A percentile compares a stretch with the other conserved stretches of the same genome.
phyloP scores from a whole-genome alignment of 1,284 basidiomycete species.

The Coriolopsis trogii region DNA sequence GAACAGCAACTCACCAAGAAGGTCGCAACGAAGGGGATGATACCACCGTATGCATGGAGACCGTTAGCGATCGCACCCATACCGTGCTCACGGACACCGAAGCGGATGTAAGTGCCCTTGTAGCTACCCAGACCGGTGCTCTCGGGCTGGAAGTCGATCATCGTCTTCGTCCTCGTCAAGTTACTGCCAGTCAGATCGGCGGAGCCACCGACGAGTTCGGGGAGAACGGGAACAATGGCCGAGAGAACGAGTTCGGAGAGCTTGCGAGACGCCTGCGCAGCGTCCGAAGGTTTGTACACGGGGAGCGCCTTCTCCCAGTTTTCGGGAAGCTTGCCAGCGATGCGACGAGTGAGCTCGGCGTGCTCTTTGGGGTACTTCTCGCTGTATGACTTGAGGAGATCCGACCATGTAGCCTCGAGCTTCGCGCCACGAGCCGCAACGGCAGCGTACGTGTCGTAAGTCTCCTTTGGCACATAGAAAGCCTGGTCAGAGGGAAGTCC shows the following conservation, averaged over 20 bases:
- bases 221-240: slow-evolving; percentile 73
- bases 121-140: slow-evolving; percentile 85
- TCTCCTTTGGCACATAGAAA: slow-evolving; percentile 81
- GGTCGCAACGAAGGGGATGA: slow-evolving; percentile 86
- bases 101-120: slow-evolving; percentile 90
- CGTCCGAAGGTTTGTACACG: slow-evolving; percentile 79
- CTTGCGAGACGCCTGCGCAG: slow-evolving; percentile 91
- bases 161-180: slow-evolving; percentile 83
- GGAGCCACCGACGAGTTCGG: slow-evolving; percentile 89
- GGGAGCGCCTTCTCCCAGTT: slow-evolving; percentile 90
- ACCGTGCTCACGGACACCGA: slow-evolving; percentile 96
- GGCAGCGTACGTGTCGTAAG: slow-evolving; percentile 70
- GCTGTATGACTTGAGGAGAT: slow-evolving; percentile 72
- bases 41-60: slow-evolving; percentile 82
- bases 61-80: slow-evolving; percentile 97
- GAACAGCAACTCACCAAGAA: slow-evolving; percentile 64
- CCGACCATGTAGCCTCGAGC: slow-evolving; percentile 78
- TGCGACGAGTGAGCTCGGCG: slow-evolving; percentile 85
- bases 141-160: slow-evolving; percentile 91
- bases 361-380: slow-evolving; percentile 84
- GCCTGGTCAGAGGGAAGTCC: slow-evolving; percentile 81
- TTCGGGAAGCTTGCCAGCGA: slow-evolving; percentile 81
- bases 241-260: slow-evolving; percentile 90
- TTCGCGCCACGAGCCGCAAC: slow-evolving; percentile 75
- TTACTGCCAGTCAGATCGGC: slow-evolving; percentile 94